phyloP scores from a whole-genome alignment of 176 grass and related monocot species.

The Aegilops umbellulata region DNA sequence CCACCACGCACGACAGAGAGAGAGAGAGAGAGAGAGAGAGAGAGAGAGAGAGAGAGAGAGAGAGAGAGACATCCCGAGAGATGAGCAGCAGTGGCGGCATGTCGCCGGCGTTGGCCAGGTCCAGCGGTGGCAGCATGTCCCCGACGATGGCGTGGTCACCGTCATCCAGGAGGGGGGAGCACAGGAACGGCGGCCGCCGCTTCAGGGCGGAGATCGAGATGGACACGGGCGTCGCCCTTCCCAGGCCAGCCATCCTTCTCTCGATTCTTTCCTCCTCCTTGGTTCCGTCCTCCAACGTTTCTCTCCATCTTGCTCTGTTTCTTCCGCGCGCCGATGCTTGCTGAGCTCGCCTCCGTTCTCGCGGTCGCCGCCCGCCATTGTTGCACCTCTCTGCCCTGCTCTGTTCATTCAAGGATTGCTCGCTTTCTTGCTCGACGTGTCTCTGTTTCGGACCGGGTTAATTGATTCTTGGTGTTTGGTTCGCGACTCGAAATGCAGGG shows the following conservation, averaged over 20 bases:
- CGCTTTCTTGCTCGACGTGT: not conserved
- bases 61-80: not conserved
- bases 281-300: not conserved
- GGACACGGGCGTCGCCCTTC: constrained; percentile 20
- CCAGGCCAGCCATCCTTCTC: constrained; percentile 16
- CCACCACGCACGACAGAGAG: not conserved
- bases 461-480: not conserved
- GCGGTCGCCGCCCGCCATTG: not conserved
- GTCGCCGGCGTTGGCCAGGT: constrained; percentile 7
- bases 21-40: not conserved
- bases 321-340: not conserved
- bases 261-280: not conserved
- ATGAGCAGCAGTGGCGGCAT: not conserved
- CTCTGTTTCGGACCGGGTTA: not conserved
- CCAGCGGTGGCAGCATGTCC: not conserved
- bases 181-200: not conserved
- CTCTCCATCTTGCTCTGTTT: not conserved
- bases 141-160: not conserved
- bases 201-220: constrained; percentile 43
- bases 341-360: not conserved
- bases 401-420: not conserved
- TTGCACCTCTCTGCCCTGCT: not conserved
- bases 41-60: no score
- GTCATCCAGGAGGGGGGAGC: not conserved
- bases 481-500: constrained; percentile 11